phyloP scores from a whole-genome alignment of 768 basidiomycete species.

The Butyriboletus loyo region DNA sequence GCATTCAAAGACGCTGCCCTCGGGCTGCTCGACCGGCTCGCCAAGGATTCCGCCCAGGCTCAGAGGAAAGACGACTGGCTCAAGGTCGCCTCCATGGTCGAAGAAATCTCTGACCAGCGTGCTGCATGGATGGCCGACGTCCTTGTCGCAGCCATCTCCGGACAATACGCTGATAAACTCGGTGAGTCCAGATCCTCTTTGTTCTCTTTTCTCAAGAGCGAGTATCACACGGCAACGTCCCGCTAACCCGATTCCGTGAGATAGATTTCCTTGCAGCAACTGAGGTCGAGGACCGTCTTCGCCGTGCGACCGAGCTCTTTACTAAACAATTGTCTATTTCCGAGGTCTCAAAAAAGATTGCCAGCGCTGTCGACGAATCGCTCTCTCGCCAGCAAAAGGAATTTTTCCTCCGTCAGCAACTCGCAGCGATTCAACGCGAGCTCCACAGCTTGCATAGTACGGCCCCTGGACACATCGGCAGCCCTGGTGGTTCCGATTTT shows the following conservation, averaged over 20 bases:
- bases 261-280: conserved; percentile 60
- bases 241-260: neutral
- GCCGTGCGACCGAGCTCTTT: conserved; percentile 66
- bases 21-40: conserved; percentile 63
- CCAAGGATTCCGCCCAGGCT: conserved; percentile 39
- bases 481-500: conserved; percentile 18
- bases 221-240: neutral
- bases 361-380: conserved; percentile 75
- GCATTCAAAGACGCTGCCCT: conserved; percentile 70
- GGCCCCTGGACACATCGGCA: conserved; percentile 20
- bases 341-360: conserved; percentile 80
- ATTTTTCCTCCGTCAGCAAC: conserved; percentile 80
- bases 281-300: conserved; percentile 60
- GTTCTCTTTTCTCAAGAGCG: neutral
- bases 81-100: conserved; percentile 69
- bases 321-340: conserved; percentile 73
- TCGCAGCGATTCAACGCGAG: conserved; percentile 76
- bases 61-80: conserved; percentile 62
- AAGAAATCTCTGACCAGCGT: conserved; percentile 61
- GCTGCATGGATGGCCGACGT: conserved; percentile 79
- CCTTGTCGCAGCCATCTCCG: conserved; percentile 53
- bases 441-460: conserved; percentile 52
- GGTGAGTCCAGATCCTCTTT: conserved; percentile 40
- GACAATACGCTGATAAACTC: conserved; percentile 69
- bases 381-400: conserved; percentile 89